Evolutionary conservation across 2,329 filamentous ascomycete species (phyloP).

Genomic region (Pseudocercospora eumusae): DNA sequence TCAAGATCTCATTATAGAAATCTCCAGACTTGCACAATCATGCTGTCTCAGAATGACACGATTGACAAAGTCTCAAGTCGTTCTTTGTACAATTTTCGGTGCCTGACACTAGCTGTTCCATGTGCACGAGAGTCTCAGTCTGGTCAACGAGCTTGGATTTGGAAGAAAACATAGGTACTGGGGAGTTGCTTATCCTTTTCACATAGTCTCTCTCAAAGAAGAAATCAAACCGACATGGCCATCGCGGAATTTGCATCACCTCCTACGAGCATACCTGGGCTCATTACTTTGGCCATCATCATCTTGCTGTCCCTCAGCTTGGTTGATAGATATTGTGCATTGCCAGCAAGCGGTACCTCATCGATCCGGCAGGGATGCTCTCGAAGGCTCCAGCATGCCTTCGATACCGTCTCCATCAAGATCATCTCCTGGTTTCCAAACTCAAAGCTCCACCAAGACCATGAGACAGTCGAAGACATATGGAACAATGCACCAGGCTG

Average conservation of each 20-base stretch:
- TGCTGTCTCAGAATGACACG: not conserved
- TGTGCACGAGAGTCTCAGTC: too few species aligned
- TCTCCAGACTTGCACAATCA: not conserved
- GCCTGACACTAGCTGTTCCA: too few species aligned
- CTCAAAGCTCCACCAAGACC: not conserved
- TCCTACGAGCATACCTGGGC: not conserved
- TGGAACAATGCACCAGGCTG: not conserved
- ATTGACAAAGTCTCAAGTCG: not conserved
- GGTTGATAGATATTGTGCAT: too few species aligned
- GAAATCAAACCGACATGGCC: too few species aligned
- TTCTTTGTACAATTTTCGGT: not conserved
- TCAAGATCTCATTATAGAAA: too few species aligned
- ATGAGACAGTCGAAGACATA: not conserved
- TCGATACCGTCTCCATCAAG: not conserved
- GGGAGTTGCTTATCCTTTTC: not conserved
- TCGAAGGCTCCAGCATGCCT: not conserved
- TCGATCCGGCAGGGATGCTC: not conserved
- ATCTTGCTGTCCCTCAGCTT: not conserved
- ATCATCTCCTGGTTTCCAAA: not conserved
- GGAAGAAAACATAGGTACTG: not conserved
- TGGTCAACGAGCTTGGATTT: too few species aligned
- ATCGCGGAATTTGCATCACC: not conserved
- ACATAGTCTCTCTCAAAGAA: too few species aligned
- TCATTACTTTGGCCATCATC: not conserved
- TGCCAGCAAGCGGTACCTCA: not conserved